Conservation (phyloP, 352 stramenopile species). For the Globisporangium middletonii region DNA sequence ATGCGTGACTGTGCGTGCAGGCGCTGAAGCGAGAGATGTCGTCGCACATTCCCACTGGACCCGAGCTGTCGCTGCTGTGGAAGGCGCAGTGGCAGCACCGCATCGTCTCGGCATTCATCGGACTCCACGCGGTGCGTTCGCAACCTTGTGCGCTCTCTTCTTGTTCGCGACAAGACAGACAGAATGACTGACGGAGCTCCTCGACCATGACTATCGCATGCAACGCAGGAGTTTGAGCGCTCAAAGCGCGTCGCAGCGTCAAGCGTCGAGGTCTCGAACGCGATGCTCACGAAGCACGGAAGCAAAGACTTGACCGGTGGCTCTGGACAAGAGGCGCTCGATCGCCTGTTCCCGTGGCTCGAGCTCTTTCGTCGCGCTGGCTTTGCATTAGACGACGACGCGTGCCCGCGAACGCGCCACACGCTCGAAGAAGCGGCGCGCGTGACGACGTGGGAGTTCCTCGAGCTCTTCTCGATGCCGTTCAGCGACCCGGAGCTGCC, state of each 20-base stretch:
- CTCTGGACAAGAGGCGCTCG: background rate
- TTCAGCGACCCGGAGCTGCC: slow-evolving; percentile 58
- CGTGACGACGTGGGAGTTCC: slow-evolving; percentile 66
- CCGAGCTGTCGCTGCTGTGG: slow-evolving; percentile 59
- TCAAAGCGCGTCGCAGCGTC: slow-evolving; percentile 11
- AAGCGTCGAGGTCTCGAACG: slow-evolving; percentile 14
- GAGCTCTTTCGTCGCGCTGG: slow-evolving; percentile 65
- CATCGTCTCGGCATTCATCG: slow-evolving; percentile 54
- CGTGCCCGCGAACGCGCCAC: slow-evolving; percentile 27
- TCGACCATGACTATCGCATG: background rate
- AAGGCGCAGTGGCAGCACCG: slow-evolving; percentile 62
- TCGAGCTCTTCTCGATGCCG: slow-evolving; percentile 79
- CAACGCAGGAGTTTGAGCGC: slow-evolving; percentile 18
- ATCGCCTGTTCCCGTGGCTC: slow-evolving; percentile 52
- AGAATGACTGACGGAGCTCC: too few species aligned
- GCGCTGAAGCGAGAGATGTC: slow-evolving; percentile 48
- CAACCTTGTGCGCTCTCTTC: background rate
- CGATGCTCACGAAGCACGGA: slow-evolving; percentile 9
- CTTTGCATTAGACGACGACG: slow-evolving; percentile 47
- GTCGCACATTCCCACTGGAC: slow-evolving; percentile 46
- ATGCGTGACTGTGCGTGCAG: slow-evolving; percentile 15
- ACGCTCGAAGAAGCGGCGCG: slow-evolving; percentile 30
- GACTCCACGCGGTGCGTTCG: slow-evolving; percentile 43
- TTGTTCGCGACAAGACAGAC: background rate
- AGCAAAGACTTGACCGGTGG: slow-evolving; percentile 5